These are phyloP conservation scores for Solanum rostratum DNA, from an alignment of 257 asterid genomes.

Conservation along the genomic window DNA sequence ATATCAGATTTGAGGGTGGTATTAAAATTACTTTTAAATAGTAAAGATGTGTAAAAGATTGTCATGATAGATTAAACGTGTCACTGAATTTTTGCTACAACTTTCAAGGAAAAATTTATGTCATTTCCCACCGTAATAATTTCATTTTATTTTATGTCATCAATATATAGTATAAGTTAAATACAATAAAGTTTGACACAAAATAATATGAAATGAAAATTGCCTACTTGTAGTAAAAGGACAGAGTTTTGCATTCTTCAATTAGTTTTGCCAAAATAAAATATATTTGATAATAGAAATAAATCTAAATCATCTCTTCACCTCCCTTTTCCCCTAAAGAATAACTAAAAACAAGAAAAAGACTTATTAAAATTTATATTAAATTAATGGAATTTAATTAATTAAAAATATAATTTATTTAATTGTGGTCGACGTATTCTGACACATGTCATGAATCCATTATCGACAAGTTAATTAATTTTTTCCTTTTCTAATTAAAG, in stretches of 20 bases:
- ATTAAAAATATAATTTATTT: background rate
- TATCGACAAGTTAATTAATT: background rate
- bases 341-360: background rate
- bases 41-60: too few relatives aligned
- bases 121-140: too few relatives aligned
- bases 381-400: background rate
- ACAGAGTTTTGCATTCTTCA: background rate
- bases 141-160: background rate
- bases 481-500: background rate
- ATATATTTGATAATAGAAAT: background rate
- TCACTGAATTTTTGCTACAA: too few relatives aligned
- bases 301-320: background rate
- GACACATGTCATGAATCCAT: background rate
- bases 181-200: background rate
- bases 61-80: too few relatives aligned
- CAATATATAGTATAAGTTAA: background rate
- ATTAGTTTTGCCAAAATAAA: background rate
- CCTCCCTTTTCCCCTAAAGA: background rate
- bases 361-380: background rate
- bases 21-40: too few relatives aligned
- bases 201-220: background rate
- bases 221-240: background rate
- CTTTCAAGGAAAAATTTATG: too few relatives aligned
- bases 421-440: background rate
- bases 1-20: too few relatives aligned